These are phyloP conservation scores for Hymenoscyphus salicellus DNA, from an alignment of 2,329 filamentous ascomycete species.

Conservation along the genomic window DNA sequence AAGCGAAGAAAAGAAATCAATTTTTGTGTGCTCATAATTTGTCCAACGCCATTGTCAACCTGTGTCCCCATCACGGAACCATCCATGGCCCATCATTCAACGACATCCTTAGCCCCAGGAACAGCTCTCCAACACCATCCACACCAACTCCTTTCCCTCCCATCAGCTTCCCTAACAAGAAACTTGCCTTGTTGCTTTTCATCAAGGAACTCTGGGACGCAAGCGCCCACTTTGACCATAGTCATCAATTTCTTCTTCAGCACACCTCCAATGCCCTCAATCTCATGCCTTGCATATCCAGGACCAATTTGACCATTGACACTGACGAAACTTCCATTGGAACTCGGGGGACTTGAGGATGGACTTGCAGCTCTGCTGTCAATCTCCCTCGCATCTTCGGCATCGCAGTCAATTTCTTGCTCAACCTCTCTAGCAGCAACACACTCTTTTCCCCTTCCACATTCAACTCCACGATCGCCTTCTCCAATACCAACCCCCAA, in stretches of 20 bases:
- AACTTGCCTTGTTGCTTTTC: conserved; percentile 65
- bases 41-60: too few relatives aligned
- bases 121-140: conserved; percentile 84
- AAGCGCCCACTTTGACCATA: conserved; percentile 76
- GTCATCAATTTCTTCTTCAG: conserved; percentile 87
- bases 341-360: conserved; percentile 23
- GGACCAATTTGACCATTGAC: conserved; percentile 46
- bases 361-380: conserved; percentile 26
- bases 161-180: conserved; percentile 67
- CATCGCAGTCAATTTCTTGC: conserved; percentile 81
- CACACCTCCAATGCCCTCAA: conserved; percentile 84
- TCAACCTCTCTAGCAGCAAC: conserved; percentile 74
- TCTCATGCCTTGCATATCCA: conserved; percentile 82
- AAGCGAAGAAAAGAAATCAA: too few relatives aligned
- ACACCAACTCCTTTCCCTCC: conserved; percentile 76
- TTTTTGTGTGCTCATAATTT: background rate
- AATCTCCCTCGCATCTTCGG: conserved; percentile 59
- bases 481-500: conserved; percentile 85
- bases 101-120: conserved; percentile 50
- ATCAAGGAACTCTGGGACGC: conserved; percentile 82
- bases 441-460: conserved; percentile 74
- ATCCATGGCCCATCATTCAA: conserved; percentile 15
- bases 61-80: background rate
- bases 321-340: conserved; percentile 15
- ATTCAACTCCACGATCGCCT: conserved; percentile 82